Evolutionary conservation across 495 filamentous ascomycete species (phyloP), one percentile per base, ranked within the genome.

Genomic region (Umbilicaria muhlenbergii): DNA sequence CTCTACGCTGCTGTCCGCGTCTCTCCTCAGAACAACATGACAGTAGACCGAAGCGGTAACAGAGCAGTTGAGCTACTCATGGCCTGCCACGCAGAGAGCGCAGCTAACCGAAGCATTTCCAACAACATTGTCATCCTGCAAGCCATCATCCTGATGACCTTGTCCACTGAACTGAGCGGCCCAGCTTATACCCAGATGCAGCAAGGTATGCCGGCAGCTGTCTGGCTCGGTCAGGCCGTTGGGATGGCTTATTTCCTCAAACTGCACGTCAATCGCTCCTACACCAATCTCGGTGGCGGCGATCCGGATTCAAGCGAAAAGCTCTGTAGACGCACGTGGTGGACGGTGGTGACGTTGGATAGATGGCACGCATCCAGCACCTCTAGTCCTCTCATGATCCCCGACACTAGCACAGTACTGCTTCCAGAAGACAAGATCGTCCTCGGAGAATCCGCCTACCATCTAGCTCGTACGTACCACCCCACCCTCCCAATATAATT

Each of bases 41-140:
- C 53, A 44, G 54, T 36, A 56, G 53, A 34, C 49, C 59, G 46
- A 49, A 68, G 48, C 41, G 55, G 65, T 33, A 59, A 63, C 33
- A 62, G 64, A 10, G 69, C 70, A 11, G 63, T 61, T 15, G 64
- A 70, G 36, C 59, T 79, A 21, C 57, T 77, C 16, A 52, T 62
- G 16, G 58, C 67, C 18, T 76, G 69, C 59, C 72, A 79, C 44
- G 67, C 66, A 21, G 67, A 73, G 32, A 57, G 56, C 19, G 52
- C 59, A 5, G 57, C 62, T 36, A 64, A 52, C 32, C 55, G 66
- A 34, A 63, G 67, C 5, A 42, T 61, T 15, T 46, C 66, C 5
- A 68, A 63, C 33, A 74, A 77, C 52, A 60, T 84, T 14, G 63
- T 82, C 2, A 70, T 73, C 54, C 62, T 83, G 5, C 81, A 83